Evolutionary conservation across 2,329 filamentous ascomycete species (phyloP).

Genomic region (Nothopassalora personata): DNA sequence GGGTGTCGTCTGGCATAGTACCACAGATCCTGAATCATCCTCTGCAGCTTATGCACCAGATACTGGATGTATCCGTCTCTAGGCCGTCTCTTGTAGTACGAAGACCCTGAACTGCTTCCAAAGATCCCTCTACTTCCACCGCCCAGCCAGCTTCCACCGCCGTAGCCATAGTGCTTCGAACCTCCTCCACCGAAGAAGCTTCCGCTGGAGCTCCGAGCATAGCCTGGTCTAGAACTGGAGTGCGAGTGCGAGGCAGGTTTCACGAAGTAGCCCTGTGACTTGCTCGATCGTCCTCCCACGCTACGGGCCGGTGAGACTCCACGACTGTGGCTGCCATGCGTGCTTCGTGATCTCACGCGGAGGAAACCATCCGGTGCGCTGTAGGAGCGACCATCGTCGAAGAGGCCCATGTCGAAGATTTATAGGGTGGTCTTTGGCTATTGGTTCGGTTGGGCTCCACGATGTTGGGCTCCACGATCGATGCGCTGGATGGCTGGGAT

Average conservation of each 20-base stretch:
- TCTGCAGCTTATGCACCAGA: conserved; percentile 68
- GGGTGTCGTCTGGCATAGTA: conserved; percentile 80
- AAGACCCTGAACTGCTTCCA: conserved; percentile 48
- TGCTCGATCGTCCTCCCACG: conserved; percentile 4
- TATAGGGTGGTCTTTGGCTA: not conserved
- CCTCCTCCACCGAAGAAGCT: conserved; percentile 21
- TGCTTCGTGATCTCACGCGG: conserved; percentile 2
- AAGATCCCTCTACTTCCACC: conserved; percentile 26
- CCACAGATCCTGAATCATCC: conserved; percentile 72
- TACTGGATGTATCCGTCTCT: conserved; percentile 72
- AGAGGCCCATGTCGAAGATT: conserved; percentile 28
- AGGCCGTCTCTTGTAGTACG: conserved; percentile 73
- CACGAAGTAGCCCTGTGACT: conserved; percentile 22
- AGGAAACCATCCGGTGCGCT: conserved; percentile 22
- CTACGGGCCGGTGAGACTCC: conserved; percentile 22
- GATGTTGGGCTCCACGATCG: not conserved
- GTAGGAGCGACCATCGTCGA: conserved; percentile 28
- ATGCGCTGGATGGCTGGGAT: conserved; percentile 3
- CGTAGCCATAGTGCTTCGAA: conserved; percentile 1
- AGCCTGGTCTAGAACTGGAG: conserved; percentile 7
- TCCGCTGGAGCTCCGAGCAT: conserved; percentile 14
- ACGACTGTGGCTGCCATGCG: conserved; percentile 10
- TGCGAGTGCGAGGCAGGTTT: conserved; percentile 16
- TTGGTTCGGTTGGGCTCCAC: not conserved
- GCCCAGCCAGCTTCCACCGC: conserved; percentile 11